Conservation (phyloP, 2,329 filamentous ascomycete genomes). For the Ophiobolus disseminans region DNA sequence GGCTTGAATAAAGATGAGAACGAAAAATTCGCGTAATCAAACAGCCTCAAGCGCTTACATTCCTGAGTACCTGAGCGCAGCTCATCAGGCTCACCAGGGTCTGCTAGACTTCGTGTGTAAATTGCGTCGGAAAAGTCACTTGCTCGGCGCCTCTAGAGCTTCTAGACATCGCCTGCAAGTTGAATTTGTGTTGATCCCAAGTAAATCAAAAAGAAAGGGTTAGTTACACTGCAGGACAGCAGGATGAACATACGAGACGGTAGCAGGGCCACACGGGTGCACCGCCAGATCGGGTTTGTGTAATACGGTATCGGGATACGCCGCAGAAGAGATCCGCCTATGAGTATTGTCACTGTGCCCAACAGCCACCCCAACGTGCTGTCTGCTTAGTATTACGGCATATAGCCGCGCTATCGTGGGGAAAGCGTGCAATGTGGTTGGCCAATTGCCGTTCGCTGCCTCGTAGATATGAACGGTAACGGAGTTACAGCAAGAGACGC, state of each 20-base stretch:
- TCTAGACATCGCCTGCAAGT: background rate
- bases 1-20: background rate
- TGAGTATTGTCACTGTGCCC: background rate
- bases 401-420: background rate
- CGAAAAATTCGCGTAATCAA: background rate
- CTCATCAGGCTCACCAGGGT: background rate
- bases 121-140: background rate
- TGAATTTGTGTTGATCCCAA: background rate
- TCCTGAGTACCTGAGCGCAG: too few species aligned
- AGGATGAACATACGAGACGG: conserved; percentile 12
- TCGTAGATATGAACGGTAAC: background rate
- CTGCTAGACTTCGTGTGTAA: too few species aligned
- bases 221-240: conserved; percentile 8
- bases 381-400: background rate
- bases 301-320: conserved; percentile 10
- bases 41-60: background rate
- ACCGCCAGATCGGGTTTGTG: conserved; percentile 21
- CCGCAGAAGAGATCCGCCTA: background rate
- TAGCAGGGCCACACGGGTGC: conserved; percentile 15
- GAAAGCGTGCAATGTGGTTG: background rate
- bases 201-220: conserved; percentile 3
- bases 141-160: background rate
- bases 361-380: background rate
- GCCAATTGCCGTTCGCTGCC: background rate
- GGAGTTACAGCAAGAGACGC: background rate